Base-by-base conservation (phyloP, 306 rosid species). In the Begonia fuchsioides region DNA sequence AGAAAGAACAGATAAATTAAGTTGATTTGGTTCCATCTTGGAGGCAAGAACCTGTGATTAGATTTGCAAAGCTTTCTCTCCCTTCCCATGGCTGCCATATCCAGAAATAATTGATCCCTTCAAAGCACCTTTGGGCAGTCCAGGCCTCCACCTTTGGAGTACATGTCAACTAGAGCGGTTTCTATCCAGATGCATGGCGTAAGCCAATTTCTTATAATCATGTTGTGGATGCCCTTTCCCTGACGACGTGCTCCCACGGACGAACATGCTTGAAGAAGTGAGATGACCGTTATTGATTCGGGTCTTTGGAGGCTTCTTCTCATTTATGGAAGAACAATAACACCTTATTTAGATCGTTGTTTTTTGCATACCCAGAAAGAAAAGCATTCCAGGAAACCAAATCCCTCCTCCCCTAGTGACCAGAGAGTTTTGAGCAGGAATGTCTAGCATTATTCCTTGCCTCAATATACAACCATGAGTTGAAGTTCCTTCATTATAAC, bases 351-450 rank as follows among this genome's bases (percentile, higher is more conserved):
- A 58, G 49, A 39, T 38, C n/a, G 10, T 54, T 54, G 39, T 32
- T 58, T 49, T 58, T 49, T 12, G 62, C 62, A 48, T 58, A 44
- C 12, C 62, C 62, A 15, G 48, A 50, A 9, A 58, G 39, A 39
- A 58, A 48, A 7, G 62, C 62, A 48, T 58, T 58, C 62, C 62
- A 58, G 49, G 62, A 58, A 58, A 58, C 62, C 43, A 58, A 49
- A 49, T 58, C 54, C 62, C 52, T 58, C 38, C 39, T 44, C 20
- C n/a, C 54, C 54, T 58, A 38, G 62, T 58, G 39, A 58, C 32
- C 17, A 58, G 62, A 13, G 62, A 48, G 54, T 58, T 58, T 58
- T 39, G 62, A 48, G 62, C 62, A 9, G 62, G 62, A 7, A 58
- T 38, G 49, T 58, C 62, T 12, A 58, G 49, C 48, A 16, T 13